Conservation (phyloP, 2,329 filamentous ascomycete species). For the Ceratocystis cacaofunesta region DNA sequence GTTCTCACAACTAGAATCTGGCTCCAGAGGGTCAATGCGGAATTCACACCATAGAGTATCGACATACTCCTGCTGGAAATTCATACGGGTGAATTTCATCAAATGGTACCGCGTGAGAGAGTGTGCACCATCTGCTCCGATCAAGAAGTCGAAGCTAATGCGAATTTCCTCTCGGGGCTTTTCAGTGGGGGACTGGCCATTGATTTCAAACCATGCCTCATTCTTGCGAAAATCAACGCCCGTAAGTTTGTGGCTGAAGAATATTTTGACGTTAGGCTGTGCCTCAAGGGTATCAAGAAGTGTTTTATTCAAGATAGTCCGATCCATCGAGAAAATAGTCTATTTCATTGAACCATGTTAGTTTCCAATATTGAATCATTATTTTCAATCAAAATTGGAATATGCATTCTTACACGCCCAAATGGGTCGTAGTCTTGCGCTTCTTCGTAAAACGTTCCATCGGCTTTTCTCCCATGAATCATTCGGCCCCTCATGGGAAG, state of each 20-base stretch:
- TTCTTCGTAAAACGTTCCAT: constrained; percentile 56
- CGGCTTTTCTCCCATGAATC: constrained; percentile 62
- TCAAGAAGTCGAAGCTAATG: constrained; percentile 77
- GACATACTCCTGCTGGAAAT: constrained; percentile 89
- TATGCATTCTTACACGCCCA: constrained; percentile 51
- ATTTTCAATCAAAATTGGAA: not conserved
- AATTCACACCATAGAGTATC: constrained; percentile 98
- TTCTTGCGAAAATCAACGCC: constrained; percentile 69
- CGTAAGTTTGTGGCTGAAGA: constrained; percentile 87
- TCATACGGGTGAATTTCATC: constrained; percentile 87
- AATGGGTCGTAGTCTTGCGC: constrained; percentile 85
- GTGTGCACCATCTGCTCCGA: constrained; percentile 90
- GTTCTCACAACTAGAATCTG: constrained; percentile 21
- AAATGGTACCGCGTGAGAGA: constrained; percentile 81
- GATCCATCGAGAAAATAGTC: constrained; percentile 76
- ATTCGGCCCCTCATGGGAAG: constrained; percentile 94
- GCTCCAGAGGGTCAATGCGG: constrained; percentile 45
- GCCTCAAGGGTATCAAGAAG: constrained; percentile 71
- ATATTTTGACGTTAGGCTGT: constrained; percentile 77
- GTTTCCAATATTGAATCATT: not conserved
- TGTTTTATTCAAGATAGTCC: constrained; percentile 65
- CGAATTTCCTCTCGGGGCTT: constrained; percentile 55
- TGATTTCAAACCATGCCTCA: constrained; percentile 73
- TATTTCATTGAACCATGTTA: constrained; percentile 38
- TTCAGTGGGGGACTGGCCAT: constrained; percentile 8